Evolutionary conservation across 176 grass and related monocot genomes (phyloP).

Genomic region (Secale cereale): DNA sequence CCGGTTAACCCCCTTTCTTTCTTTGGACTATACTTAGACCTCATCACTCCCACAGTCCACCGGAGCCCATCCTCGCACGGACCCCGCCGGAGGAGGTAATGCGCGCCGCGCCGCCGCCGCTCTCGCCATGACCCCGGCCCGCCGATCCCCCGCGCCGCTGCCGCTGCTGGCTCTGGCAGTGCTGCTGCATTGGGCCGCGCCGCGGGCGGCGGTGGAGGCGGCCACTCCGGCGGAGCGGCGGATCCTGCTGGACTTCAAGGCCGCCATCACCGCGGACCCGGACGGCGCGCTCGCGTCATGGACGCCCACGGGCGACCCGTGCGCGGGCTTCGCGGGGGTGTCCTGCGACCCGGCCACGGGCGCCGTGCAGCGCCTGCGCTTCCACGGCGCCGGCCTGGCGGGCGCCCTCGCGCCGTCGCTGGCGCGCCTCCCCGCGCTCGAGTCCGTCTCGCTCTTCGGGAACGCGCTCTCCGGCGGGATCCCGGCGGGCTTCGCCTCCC

Average conservation of each 20-base stretch:
- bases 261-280: constrained; percentile 68
- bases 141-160: background rate
- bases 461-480: constrained; percentile 63
- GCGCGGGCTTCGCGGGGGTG: constrained; percentile 44
- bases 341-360: constrained; percentile 50
- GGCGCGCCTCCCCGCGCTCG: constrained; percentile 46
- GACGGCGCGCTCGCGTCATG: constrained; percentile 48
- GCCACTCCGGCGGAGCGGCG: constrained; percentile 63
- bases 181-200: constrained; percentile 13
- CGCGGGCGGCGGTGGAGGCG: background rate
- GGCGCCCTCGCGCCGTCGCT: constrained; percentile 60
- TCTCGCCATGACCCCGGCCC: background rate
- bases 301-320: constrained; percentile 53
- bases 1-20: background rate
- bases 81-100: background rate
- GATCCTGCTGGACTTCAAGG: constrained; percentile 78
- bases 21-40: background rate
- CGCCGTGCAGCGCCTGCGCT: constrained; percentile 60
- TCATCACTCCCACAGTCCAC: too few species aligned
- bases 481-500: constrained; percentile 28
- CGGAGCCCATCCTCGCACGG: too few species aligned
- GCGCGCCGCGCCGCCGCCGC: constrained; percentile 13
- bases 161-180: background rate
- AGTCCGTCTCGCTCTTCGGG: constrained; percentile 80
- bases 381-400: constrained; percentile 41